These are phyloP conservation scores for Geotrichum candidum DNA, from an alignment of 1,139 yeast species.

Conservation along the genomic window DNA sequence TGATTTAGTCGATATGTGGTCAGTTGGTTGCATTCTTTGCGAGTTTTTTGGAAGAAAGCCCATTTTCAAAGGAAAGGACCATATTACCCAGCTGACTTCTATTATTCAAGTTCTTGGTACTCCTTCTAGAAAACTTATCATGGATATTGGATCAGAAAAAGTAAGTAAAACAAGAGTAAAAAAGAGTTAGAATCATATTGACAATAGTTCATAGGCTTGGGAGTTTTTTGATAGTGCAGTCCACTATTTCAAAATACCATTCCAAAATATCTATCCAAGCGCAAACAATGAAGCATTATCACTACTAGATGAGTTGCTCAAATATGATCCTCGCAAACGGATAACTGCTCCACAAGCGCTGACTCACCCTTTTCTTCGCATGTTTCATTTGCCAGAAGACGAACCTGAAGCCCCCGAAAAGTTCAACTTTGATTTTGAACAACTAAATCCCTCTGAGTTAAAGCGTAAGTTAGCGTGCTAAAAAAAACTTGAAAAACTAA, in stretches of 20 bases:
- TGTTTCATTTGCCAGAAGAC: slow-evolving; percentile 82
- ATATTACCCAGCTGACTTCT: slow-evolving; percentile 76
- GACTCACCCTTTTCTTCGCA: slow-evolving; percentile 68
- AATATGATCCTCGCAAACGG: slow-evolving; percentile 72
- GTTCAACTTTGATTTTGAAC: slow-evolving; percentile 77
- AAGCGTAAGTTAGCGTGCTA: slow-evolving; percentile 8
- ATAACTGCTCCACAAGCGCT: slow-evolving; percentile 79
- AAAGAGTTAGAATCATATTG: not conserved
- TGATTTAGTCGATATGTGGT: slow-evolving; percentile 82
- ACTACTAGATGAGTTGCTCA: slow-evolving; percentile 62
- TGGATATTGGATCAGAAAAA: slow-evolving; percentile 60
- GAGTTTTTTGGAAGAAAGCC: slow-evolving; percentile 81
- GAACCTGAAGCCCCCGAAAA: slow-evolving; percentile 70
- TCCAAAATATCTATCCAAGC: slow-evolving; percentile 54
- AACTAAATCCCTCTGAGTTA: slow-evolving; percentile 33
- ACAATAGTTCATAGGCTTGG: slow-evolving; percentile 17
- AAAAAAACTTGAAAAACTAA: not conserved
- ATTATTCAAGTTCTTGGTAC: slow-evolving; percentile 74
- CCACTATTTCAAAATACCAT: slow-evolving; percentile 45
- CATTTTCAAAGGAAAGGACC: slow-evolving; percentile 75
- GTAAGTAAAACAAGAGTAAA: not conserved
- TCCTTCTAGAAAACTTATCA: slow-evolving; percentile 66
- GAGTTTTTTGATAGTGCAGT: slow-evolving; percentile 19
- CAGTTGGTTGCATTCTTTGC: slow-evolving; percentile 87
- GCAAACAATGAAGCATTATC: slow-evolving; percentile 74